Base-by-base conservation (phyloP, 2,329 filamentous ascomycete species). In the Fusarium anthophilum region DNA sequence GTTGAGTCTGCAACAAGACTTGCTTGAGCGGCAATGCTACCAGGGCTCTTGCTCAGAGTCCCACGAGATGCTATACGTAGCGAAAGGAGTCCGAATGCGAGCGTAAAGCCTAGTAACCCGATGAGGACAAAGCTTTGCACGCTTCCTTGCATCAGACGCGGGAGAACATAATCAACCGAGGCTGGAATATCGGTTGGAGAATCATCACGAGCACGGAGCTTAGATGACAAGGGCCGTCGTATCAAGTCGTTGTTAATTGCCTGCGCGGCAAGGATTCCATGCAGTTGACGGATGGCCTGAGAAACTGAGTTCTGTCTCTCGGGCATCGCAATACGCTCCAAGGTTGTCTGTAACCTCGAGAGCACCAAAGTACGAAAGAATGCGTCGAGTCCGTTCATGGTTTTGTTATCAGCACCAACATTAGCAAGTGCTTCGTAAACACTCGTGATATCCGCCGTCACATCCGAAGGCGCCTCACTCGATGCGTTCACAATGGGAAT, bases 1-100 rank as follows among this genome's bases (percentile, higher is more conserved):
- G 75, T 76, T 38, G 78, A 80, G 72, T 79, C 77, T 9, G 76
- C 76, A 28, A 80, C 67, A 41, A 80, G 75, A 63, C 78, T 80
- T 30, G 77, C 79, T 58, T 76, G 77, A 15, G 78, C 78, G 15
- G 78, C 79, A 32, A 80, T 78, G 38, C 78, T 80, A 14, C 79
- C 74, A 5, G 79, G 79, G 56, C 75, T 77, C 60, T 79, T 79
- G 30, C 77, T 69, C 12, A 80, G 44, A 24, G 61, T 59, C 22
- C 69, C 75, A n/a, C 71, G 73, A 20, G 71, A 60, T 55, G 60
- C 72, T n/a, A 76, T 77, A 14, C 77, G 74, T 18, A 79, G 59
- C n/a, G 72, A 72, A 37, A 79, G 54, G 8, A 76, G 39, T n/a
- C 67, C 73, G 15, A 79, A 63, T 28, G 76, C 48, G 10, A 80